Evolutionary conservation across 305 asterid species (phyloP), one percentile per base, ranked within the genome.

Genomic region (Fraxinus angustifolia): DNA sequence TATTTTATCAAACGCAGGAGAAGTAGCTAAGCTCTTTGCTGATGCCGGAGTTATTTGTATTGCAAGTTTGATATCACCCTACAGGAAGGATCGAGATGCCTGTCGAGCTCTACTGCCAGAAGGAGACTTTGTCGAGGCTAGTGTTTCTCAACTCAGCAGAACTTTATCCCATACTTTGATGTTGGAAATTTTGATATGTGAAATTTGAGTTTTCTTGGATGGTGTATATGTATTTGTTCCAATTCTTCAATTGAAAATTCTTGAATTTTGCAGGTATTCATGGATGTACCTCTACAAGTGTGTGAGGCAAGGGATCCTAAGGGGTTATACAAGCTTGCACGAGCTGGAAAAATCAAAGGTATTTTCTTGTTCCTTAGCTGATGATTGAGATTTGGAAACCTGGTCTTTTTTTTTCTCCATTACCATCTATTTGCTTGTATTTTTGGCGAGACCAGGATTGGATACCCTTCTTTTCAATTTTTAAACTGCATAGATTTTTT

Each of bases 21-120:
- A 96, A 90, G 99, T 94, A 75, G 97, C 97, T 31, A 96, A 96
- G 94, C 97, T 96, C 82, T 96, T 96, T 84, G 93, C 97, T n/a
- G 99, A 96, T 89, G 95, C 99, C 88, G 99, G 99, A 80, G 87
- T 94, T 34, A 94, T 96, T 82, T 94, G 98, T 88, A 93, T 96
- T 82, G 99, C 98, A 42, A 92, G 99, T 88, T 87, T 96, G 87
- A 93, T 96, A 91, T 96, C 99, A 19, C 99, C 99, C 75, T 96
- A 93, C 86, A 88, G 93, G 88, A 91, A 88, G 86, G 98, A 96
- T 72, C 89, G 99, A 84, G 99, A 94, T 88, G 94, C 97, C 53
- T 94, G 98, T 75, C 94, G 99, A 81, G 87, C 89, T 82, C 85
- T 90, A 84, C 90, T 96, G 78, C 93, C 97, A 58, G 88, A 91